Conservation (phyloP, 805 yeast genomes). For the Barnettozyma pratensis region DNA sequence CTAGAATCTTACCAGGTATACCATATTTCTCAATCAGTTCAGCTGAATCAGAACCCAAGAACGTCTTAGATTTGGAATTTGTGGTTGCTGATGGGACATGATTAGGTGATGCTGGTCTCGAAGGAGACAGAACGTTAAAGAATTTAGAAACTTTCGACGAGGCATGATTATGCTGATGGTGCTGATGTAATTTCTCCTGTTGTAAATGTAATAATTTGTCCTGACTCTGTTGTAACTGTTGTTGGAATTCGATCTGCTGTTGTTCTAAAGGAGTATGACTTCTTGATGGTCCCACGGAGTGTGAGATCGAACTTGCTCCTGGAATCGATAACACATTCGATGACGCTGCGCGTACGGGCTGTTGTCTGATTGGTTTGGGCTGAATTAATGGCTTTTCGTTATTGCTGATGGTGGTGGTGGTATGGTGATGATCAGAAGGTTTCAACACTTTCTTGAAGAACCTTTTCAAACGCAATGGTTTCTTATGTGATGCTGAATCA, state of each 20-base stretch:
- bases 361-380: conserved; percentile 1
- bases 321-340: neutral
- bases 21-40: conserved; percentile 62
- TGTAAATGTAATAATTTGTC: conserved; percentile 5
- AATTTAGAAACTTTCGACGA: conserved; percentile 18
- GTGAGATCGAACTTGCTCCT: neutral
- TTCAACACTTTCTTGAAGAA: conserved; percentile 43
- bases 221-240: conserved; percentile 7
- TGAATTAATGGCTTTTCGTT: conserved; percentile 13
- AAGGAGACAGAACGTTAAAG: conserved; percentile 19
- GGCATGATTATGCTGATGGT: conserved; percentile 6
- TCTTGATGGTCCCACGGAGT: neutral
- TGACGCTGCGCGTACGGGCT: neutral
- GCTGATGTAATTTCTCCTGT: conserved; percentile 6
- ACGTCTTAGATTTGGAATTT: conserved; percentile 23
- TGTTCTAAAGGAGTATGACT: conserved; percentile 5
- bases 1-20: conserved; percentile 65
- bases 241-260: conserved; percentile 10
- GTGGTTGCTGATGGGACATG: neutral
- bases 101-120: conserved; percentile 14
- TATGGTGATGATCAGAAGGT: conserved; percentile 9
- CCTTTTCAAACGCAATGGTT: conserved; percentile 35
- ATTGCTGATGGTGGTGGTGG: neutral
- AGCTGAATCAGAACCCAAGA: conserved; percentile 36
- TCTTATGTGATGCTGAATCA: conserved; percentile 9